Evolutionary conservation across 331 rosid species (phyloP).

Genomic region (Ulmus americana): DNA sequence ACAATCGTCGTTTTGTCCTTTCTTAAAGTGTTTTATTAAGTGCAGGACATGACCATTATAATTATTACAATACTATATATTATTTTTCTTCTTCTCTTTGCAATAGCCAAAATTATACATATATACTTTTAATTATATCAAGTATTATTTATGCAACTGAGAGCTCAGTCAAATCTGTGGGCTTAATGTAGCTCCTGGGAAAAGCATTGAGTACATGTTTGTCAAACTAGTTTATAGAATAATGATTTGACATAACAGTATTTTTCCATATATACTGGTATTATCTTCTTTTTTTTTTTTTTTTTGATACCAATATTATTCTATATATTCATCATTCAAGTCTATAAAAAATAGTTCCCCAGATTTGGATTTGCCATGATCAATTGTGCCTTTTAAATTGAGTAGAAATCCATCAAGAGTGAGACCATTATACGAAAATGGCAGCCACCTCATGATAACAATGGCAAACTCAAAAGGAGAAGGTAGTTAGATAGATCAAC

Average conservation of each 20-base stretch:
- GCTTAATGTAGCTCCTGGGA: neutral
- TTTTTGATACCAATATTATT: neutral
- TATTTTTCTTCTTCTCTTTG: neutral
- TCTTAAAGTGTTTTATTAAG: neutral
- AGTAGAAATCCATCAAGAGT: neutral
- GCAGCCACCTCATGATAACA: conserved; percentile 10
- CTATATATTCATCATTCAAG: neutral
- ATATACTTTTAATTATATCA: neutral
- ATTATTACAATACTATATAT: neutral
- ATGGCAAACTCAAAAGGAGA: neutral
- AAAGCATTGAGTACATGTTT: no score
- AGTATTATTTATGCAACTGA: neutral
- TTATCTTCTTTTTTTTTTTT: no score
- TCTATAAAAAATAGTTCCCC: neutral
- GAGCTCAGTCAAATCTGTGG: neutral
- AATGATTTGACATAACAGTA: no score
- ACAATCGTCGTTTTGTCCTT: conserved; percentile 6
- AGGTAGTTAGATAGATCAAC: neutral
- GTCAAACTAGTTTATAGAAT: no score
- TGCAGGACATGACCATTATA: neutral
- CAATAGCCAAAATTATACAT: neutral
- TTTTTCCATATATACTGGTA: no score
- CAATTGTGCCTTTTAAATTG: neutral
- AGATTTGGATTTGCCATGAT: neutral
- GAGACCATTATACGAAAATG: conserved; percentile 10